phyloP scores from a whole-genome alignment of 768 basidiomycete genomes.

The Tulasnella calospora region DNA sequence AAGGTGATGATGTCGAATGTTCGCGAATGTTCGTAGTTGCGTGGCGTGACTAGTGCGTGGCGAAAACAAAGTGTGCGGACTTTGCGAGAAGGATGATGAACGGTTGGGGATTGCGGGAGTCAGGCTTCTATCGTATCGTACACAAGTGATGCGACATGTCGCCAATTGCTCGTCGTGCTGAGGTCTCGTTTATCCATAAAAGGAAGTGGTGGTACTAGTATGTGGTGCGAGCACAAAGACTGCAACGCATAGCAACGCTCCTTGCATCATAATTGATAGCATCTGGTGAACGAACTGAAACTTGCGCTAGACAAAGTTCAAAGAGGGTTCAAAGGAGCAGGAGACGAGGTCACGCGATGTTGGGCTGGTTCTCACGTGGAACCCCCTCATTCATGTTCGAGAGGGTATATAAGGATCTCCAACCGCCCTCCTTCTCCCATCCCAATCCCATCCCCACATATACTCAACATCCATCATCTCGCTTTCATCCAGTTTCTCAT shows the following conservation, averaged over 20 bases:
- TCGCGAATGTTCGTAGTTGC: neutral
- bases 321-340: too few species aligned
- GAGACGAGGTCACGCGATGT: neutral
- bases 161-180: neutral
- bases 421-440: neutral
- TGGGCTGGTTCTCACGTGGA: neutral
- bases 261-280: too few species aligned
- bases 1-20: neutral
- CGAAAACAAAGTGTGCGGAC: too few species aligned
- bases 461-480: neutral
- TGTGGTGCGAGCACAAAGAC: neutral
- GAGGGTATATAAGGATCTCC: neutral
- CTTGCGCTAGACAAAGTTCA: neutral
- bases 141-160: neutral
- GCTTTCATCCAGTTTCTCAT: too few species aligned
- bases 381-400: neutral
- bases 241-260: neutral
- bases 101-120: too few species aligned
- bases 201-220: neutral
- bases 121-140: neutral
- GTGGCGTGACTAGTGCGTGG: neutral
- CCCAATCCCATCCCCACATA: neutral
- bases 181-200: constrained; percentile 1
- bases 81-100: too few species aligned
- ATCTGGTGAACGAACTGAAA: too few species aligned